Evolutionary conservation across 1,284 basidiomycete genomes (phyloP), one percentile per base, ranked within the genome.

Genomic region (Pholiota adiposa): DNA sequence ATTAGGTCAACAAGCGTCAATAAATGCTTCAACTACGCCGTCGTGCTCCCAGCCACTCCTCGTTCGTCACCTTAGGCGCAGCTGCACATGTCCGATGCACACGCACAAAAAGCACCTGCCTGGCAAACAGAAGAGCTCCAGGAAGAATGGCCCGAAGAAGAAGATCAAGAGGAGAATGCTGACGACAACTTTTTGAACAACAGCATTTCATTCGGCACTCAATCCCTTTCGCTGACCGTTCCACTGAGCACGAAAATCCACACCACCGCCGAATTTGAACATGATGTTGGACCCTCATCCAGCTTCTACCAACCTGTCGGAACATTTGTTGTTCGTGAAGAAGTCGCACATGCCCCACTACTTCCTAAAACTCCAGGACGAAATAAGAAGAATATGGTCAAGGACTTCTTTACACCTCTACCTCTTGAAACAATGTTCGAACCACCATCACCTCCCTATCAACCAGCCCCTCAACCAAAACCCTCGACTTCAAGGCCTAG

Each of bases 371-470:
- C 88, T 2, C 87, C 89, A 23, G 86, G 85, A 6, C 74, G 75
- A 61, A 80, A 75, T 67, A 89, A 83, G 78, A 91, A 86, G 69
- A 78, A 77, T 23, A 69, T 77, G 31, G 82, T 89, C 44, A 94
- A 91, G 74, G 88, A 93, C 71, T 87, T 96, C 69, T 96, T 96
- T 75, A 92, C 87, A 54, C 92, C 93, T 0, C 73, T 94, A 57
- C 87, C 90, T 4, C 80, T 96, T 9, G 94, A 96, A 74, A 83
- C 83, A 55, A 93, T 96, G 92, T 96, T 96, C 67, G 90, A 95
- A 63, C 94, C 94, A 5, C 94, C 94, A 0, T 91, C 92, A 2
- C 90, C 89, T 1, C 88, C 87, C 7, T 63, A 70, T 9, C 67
- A 68, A 58, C 62, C 69, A 14, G 56, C 54, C 34, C 41, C 46